phyloP scores from a whole-genome alignment of 768 basidiomycete genomes.

The Porphyrellus cyaneotinctus region DNA sequence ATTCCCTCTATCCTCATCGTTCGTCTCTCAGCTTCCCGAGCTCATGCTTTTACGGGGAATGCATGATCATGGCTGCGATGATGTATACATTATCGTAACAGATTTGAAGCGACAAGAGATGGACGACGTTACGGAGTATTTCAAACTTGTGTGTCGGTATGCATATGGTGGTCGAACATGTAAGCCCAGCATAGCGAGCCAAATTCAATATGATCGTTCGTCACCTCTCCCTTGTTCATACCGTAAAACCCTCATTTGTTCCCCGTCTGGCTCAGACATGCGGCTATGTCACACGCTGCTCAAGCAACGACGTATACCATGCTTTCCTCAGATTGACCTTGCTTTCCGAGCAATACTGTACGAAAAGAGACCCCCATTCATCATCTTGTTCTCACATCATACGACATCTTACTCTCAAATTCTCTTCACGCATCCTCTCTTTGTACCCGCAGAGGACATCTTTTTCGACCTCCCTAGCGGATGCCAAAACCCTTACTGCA shows the following conservation, averaged over 20 bases:
- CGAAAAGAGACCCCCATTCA: constrained; percentile 73
- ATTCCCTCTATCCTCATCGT: background rate
- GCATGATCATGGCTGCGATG: constrained; percentile 77
- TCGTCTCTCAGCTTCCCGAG: constrained; percentile 56
- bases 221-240: constrained; percentile 11
- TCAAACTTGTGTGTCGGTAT: constrained; percentile 66
- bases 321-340: constrained; percentile 80
- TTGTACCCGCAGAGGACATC: constrained; percentile 67
- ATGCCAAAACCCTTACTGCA: constrained; percentile 75
- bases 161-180: constrained; percentile 55
- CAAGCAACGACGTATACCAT: constrained; percentile 68
- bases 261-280: constrained; percentile 43
- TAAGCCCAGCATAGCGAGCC: constrained; percentile 63
- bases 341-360: constrained; percentile 70
- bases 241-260: constrained; percentile 3
- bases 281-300: constrained; percentile 63
- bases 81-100: constrained; percentile 74
- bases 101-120: constrained; percentile 76
- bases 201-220: constrained; percentile 71
- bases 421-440: constrained; percentile 67
- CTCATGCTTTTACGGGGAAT: constrained; percentile 76
- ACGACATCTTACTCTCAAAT: constrained; percentile 80
- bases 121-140: constrained; percentile 77
- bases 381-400: constrained; percentile 76
- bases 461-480: constrained; percentile 78